A percentile compares a stretch with the other conserved stretches of the same genome.
Conservation (phyloP, 2,329 filamentous ascomycete species). For the Colletotrichum somersetense region DNA sequence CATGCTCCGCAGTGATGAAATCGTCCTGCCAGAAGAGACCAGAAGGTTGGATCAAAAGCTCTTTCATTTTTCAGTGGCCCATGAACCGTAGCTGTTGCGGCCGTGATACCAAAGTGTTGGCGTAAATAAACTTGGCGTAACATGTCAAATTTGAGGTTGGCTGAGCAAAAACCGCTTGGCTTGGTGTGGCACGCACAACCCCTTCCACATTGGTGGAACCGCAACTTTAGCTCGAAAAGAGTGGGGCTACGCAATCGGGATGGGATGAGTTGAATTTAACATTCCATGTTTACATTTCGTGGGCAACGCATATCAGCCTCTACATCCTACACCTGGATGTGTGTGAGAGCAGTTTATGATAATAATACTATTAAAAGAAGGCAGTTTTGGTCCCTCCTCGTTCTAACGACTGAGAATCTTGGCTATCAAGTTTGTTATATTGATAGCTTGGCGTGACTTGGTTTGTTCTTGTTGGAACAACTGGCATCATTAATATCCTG, state of each 20-base stretch:
- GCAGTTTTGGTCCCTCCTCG: rapidly evolving
- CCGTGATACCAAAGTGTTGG: not conserved
- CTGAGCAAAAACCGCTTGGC: not conserved
- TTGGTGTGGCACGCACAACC: not conserved
- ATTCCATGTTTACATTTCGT: no score
- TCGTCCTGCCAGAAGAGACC: conserved; percentile 60
- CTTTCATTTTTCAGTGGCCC: conserved; percentile 35
- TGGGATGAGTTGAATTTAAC: not conserved
- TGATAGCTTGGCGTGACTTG: no score
- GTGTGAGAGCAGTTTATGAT: not conserved
- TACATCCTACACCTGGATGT: not conserved
- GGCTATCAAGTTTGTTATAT: no score
- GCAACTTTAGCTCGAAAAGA: not conserved
- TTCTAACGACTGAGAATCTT: no score
- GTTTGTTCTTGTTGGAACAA: no score
- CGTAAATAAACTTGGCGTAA: not conserved
- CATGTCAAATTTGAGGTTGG: not conserved
- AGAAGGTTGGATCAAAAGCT: conserved; percentile 48
- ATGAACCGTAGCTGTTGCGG: not conserved
- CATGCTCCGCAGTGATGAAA: conserved; percentile 61
- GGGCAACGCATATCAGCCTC: no score
- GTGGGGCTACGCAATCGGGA: not conserved
- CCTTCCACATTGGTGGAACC: not conserved
- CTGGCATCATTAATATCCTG: no score
- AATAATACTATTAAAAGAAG: not conserved